Evolutionary conservation across 768 basidiomycete genomes (phyloP), one percentile per base, ranked within the genome.

Genomic region (Rhodosporidiobolus odoratus): DNA sequence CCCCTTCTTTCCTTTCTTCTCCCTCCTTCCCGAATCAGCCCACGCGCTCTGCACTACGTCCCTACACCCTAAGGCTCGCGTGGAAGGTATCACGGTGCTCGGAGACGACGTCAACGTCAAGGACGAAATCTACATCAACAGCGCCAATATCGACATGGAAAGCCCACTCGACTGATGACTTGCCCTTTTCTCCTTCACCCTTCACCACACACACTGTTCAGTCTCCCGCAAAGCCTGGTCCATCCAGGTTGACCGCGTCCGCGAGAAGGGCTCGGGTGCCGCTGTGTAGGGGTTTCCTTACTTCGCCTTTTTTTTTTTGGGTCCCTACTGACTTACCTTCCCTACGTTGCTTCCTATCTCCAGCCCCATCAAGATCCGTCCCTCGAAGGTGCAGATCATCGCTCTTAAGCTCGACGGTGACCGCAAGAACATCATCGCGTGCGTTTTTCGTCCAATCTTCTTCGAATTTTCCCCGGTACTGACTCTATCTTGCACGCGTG

Each of bases 231-330:
- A 77, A 65, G 94, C 95, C 82, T 98, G 91, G 90, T 91, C 97
- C 65, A 89, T 99, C 81, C 89, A 97, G 83, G 90, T 99, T 79
- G 95, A 99, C 82, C 91, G 95, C 80, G 92, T 99, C 65, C 87
- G 92, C 76, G 95, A 99, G 84, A 97, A 97, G 83, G 91, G 92
- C 75, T 96, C 95, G 80, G 95, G 96, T 75, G 89, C 93, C 69
- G 87, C 92, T 65, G 87, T 89, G 54, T 56, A 34, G 21, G 48
- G 21, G 48, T n/a, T 50, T n/a, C n/a, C n/a, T n/a, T n/a, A 45
- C 43, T 12, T 45, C 48, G 15, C 21, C 54, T 19, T 19, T 17
- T 17, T 56, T 34, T 10, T 34, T 8, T 4, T 23, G 16, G 5
- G 4, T 32, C 32, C n/a, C 9, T 34, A 34, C 23, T 34, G 9